phyloP scores from a whole-genome alignment of 2,329 filamentous ascomycete genomes.

The Monilinia aucupariae region DNA sequence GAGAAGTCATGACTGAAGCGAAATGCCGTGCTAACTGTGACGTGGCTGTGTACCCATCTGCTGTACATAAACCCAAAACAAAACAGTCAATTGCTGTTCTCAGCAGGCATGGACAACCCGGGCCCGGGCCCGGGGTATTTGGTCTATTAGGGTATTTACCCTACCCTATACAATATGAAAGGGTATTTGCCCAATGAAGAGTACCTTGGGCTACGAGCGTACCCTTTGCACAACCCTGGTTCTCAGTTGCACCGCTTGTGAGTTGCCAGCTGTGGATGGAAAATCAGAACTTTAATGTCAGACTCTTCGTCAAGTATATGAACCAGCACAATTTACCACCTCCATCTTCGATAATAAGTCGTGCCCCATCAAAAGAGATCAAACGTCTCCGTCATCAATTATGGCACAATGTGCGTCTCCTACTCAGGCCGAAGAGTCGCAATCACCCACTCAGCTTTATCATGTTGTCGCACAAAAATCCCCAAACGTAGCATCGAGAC shows the following conservation, averaged over 20 bases:
- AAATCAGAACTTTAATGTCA: background rate
- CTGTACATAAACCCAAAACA: background rate
- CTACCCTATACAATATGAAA: too few species aligned
- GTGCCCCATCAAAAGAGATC: background rate
- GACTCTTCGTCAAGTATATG: background rate
- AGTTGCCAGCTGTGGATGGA: background rate
- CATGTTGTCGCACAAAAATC: background rate
- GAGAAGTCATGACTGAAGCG: too few species aligned
- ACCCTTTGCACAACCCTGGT: too few species aligned
- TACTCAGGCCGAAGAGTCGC: background rate
- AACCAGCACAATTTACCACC: background rate
- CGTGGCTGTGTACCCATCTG: background rate
- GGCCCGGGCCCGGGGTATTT: too few species aligned
- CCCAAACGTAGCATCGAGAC: background rate
- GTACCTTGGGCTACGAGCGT: too few species aligned
- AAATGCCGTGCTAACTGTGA: background rate
- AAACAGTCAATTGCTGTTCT: background rate
- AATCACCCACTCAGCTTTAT: background rate
- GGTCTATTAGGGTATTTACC: too few species aligned
- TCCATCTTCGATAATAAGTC: background rate
- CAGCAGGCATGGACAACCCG: too few species aligned
- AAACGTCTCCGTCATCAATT: background rate
- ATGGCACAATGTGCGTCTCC: background rate
- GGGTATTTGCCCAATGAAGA: too few species aligned
- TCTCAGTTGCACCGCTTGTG: too few species aligned